Evolutionary conservation across 2,329 filamentous ascomycete species (phyloP).

Genomic region (Xylogone sp.): DNA sequence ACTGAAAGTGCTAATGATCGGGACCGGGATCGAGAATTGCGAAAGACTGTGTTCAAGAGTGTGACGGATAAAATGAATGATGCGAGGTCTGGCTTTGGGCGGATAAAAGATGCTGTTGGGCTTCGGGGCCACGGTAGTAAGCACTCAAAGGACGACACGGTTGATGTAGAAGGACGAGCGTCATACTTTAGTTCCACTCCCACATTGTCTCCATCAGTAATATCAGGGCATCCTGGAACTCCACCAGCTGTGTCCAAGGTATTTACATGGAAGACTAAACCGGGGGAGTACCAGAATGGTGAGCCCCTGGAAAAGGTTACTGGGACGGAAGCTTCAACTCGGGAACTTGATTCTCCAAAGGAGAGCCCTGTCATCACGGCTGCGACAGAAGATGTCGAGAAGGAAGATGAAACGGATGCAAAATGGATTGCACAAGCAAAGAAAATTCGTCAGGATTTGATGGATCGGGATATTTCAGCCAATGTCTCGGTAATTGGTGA

Average conservation of each 20-base stretch:
- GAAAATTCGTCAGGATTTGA: conserved; percentile 39
- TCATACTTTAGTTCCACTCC: conserved; percentile 18
- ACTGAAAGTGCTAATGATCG: conserved; percentile 51
- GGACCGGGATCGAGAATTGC: conserved; percentile 51
- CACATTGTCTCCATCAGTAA: conserved; percentile 6
- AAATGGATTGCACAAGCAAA: conserved; percentile 32
- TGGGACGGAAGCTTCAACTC: conserved; percentile 1
- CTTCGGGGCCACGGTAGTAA: conserved; percentile 45
- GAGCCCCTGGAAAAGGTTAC: conserved; percentile 17
- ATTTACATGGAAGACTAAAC: conserved; percentile 63
- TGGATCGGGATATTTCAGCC: conserved; percentile 47
- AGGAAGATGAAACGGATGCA: conserved; percentile 16
- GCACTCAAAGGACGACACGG: conserved; percentile 49
- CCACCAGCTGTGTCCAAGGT: conserved; percentile 39
- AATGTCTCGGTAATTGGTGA: conserved; percentile 58
- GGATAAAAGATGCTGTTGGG: conserved; percentile 83
- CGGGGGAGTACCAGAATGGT: conserved; percentile 49
- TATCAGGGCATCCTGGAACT: conserved; percentile 14
- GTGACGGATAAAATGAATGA: conserved; percentile 77
- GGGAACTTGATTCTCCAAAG: conserved; percentile 5
- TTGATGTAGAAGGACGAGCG: conserved; percentile 14
- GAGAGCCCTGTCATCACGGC: conserved; percentile 3
- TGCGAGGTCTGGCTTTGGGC: conserved; percentile 75
- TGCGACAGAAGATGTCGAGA: conserved; percentile 11
- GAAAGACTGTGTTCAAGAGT: conserved; percentile 70